A percentile compares a stretch with the other conserved stretches of the same genome.
phyloP scores from a whole-genome alignment of 192 early-diverging fungal genomes.

The Coemansia sp. region DNA sequence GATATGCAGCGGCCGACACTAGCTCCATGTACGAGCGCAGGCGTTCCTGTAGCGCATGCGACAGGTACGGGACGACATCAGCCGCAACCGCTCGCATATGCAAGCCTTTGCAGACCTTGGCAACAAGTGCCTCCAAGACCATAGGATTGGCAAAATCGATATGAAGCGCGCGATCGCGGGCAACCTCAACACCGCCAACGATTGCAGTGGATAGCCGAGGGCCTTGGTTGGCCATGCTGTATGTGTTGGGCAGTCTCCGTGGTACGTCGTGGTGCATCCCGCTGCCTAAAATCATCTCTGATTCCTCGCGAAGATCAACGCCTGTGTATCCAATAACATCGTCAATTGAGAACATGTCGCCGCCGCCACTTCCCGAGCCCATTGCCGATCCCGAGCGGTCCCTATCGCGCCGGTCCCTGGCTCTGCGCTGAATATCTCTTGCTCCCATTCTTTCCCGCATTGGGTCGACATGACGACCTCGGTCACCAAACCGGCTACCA shows the following conservation, averaged over 20 bases:
- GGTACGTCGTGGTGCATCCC: conserved; percentile 13
- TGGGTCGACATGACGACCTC: neutral
- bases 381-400: conserved; percentile 21
- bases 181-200: conserved; percentile 26
- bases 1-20: conserved; percentile 70
- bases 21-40: conserved; percentile 63
- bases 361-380: conserved; percentile 15
- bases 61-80: conserved; percentile 63
- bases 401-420: conserved; percentile 32
- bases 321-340: conserved; percentile 80
- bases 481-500: conserved; percentile 1
- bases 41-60: conserved; percentile 69
- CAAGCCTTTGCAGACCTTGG: conserved; percentile 14
- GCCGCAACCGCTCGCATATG: conserved; percentile 54
- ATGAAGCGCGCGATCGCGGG: conserved; percentile 23
- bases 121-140: conserved; percentile 19
- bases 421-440: conserved; percentile 20
- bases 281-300: conserved; percentile 60
- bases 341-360: conserved; percentile 48
- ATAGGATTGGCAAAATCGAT: conserved; percentile 18
- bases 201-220: conserved; percentile 8
- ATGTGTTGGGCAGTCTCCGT: neutral
- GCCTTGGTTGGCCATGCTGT: conserved; percentile 3
- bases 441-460: conserved; percentile 7
- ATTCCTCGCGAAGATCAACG: conserved; percentile 70